Evolutionary conservation across 2,329 filamentous ascomycete genomes (phyloP), one percentile per base, ranked within the genome.

Genomic region (Cladophialophora yegresii): DNA sequence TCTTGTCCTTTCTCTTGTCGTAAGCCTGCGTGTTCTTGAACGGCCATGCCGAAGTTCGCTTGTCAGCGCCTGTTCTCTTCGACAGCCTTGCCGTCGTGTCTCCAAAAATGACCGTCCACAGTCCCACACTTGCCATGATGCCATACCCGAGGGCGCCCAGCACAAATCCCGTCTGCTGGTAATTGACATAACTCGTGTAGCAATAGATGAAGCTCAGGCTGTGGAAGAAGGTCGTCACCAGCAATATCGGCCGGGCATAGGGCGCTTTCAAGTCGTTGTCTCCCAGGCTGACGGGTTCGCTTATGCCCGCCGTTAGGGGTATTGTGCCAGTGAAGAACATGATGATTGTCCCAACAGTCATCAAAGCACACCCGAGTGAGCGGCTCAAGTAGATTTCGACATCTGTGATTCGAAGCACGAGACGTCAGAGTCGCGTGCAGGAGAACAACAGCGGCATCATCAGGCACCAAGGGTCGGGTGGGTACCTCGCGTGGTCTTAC

Each of bases 331-430:
- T 89, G 32, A 93, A 82, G 40, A 91, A 80, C 43, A 92, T 77
- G n/a, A 83, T 82, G 12, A 89, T 77, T 6, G 87, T 73, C 33
- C 86, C 87, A 30, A 93, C 77, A 9, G 86, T 79, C 23, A 92
- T 79, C 51, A 92, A 82, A 32, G 86, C 79, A 62, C 93, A 79
- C 67, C 89, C 90, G 1, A 92, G 82, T 30, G 83, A 85, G 49
- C 90, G 88, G 58, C 86, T 86, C 75, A 93, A 87, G 81, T 93
- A 93, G 62, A 84, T 77, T 76, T 92, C 89, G 33, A 91, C 80
- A 26, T 78, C 87, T 85, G 69, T 47, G 30, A 65, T 65, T 67
- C 66, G 57, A 12, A 23, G 26, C 23, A 61, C 26, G 47, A 61
- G 47, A 26, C 22, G 54, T 63, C 45, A 59, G 57, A 59, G 6